These are phyloP conservation scores for Cryptococcus sp. DNA, from an alignment of 1,284 basidiomycete species.

Conservation along the genomic window DNA sequence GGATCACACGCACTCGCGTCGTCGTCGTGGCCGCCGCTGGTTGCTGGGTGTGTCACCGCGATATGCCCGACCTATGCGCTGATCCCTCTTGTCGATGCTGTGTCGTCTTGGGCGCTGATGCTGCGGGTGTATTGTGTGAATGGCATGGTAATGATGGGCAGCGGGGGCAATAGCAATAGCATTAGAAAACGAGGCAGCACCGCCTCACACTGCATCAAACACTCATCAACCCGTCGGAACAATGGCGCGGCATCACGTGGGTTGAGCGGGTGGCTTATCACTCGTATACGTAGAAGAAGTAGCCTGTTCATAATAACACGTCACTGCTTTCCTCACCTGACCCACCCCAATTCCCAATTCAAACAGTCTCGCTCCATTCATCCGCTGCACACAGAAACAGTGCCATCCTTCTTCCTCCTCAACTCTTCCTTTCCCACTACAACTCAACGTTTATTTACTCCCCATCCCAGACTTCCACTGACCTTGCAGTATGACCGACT, in stretches of 20 bases:
- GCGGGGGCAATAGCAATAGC: no score
- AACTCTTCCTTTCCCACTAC: neutral
- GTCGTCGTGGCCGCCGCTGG: no score
- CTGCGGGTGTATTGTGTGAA: no score
- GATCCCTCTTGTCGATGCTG: no score
- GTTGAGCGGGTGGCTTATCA: neutral
- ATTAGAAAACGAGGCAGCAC: neutral
- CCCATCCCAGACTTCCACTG: neutral
- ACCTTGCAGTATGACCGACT: slow-evolving; percentile 37
- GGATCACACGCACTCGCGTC: no score
- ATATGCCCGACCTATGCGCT: no score
- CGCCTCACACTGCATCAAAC: neutral
- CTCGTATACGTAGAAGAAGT: no score
- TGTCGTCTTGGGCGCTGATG: no score
- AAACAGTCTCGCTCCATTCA: neutral
- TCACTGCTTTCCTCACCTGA: neutral
- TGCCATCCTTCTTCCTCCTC: neutral
- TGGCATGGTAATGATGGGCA: no score
- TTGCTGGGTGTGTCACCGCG: no score
- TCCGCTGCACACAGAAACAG: neutral
- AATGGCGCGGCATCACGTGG: no score
- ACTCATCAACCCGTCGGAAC: neutral
- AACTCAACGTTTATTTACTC: neutral
- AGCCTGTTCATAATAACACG: neutral
- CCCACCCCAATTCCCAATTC: neutral